These are phyloP conservation scores for Populus hybrid DNA, from an alignment of 441 rosid genomes.

Conservation along the genomic window DNA sequence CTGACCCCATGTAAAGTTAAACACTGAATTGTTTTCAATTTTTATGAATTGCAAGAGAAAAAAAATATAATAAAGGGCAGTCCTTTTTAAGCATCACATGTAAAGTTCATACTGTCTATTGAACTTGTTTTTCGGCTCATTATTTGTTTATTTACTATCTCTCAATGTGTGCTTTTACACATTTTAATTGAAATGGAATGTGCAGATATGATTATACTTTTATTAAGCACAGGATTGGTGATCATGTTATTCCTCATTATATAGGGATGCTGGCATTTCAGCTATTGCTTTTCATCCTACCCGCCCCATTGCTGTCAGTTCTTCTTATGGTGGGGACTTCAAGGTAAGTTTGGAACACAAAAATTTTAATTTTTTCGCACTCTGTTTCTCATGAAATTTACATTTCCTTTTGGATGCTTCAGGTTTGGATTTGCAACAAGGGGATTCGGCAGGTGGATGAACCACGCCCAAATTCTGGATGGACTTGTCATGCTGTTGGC, in stretches of 20 bases:
- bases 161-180: not conserved
- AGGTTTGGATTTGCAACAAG: constrained; percentile 75
- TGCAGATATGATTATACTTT: not conserved
- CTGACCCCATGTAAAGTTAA: too few species aligned
- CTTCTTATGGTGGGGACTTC: constrained; percentile 92
- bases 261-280: constrained; percentile 78
- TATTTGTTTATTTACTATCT: constrained; percentile 1
- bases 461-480: constrained; percentile 46
- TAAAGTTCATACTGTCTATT: not conserved
- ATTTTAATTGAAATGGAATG: not conserved
- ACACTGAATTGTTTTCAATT: too few species aligned
- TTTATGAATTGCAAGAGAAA: too few species aligned
- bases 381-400: not conserved
- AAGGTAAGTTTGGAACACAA: constrained; percentile 53
- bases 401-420: constrained; percentile 10
- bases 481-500: constrained; percentile 92
- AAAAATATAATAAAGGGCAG: too few species aligned
- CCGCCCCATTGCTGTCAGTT: constrained; percentile 66
- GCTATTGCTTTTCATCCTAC: constrained; percentile 78
- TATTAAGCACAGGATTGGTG: not conserved
- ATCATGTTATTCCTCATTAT: constrained; percentile 12
- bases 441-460: constrained; percentile 42
- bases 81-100: not conserved
- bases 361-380: not conserved
- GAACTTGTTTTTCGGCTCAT: not conserved